Percentiles rank a stretch among this genome's conserved stretches.
Conservation (phyloP, 2,329 filamentous ascomycete species). For the Paraphoma sp. region DNA sequence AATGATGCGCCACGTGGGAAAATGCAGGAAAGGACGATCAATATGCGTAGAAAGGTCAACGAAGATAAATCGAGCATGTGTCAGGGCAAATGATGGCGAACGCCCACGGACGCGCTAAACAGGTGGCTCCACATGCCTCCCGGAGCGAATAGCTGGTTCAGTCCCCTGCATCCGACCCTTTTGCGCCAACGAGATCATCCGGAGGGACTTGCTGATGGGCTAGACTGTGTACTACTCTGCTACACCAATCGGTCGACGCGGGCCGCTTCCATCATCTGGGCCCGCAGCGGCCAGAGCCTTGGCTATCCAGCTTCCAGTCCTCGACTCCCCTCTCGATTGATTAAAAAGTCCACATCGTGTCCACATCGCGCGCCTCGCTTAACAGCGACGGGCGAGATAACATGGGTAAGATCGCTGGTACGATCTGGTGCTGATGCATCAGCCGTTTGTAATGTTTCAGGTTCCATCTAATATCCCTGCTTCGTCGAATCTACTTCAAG, state of each 20-base stretch:
- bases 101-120: not conserved
- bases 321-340: conserved; percentile 8
- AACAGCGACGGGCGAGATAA: not conserved
- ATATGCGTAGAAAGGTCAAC: conserved; percentile 2
- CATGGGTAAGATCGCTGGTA: not conserved
- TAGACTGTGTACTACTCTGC: conserved; percentile 1
- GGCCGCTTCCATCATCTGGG: conserved; percentile 14
- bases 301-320: conserved; percentile 10
- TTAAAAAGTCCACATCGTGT: not conserved
- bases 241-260: conserved; percentile 10
- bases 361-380: not conserved
- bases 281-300: conserved; percentile 17
- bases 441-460: not conserved
- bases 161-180: conserved; percentile 1
- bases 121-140: not conserved
- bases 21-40: conserved; percentile 9
- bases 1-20: conserved; percentile 14
- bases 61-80: conserved; percentile 1
- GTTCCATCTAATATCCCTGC: not conserved
- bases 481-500: not conserved
- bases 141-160: not conserved
- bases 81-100: not conserved
- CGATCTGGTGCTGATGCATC: not conserved
- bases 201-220: conserved; percentile 2
- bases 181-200: conserved; percentile 14